Conservation (phyloP, 129 eudicot genomes). For the Sambucus nigra region DNA sequence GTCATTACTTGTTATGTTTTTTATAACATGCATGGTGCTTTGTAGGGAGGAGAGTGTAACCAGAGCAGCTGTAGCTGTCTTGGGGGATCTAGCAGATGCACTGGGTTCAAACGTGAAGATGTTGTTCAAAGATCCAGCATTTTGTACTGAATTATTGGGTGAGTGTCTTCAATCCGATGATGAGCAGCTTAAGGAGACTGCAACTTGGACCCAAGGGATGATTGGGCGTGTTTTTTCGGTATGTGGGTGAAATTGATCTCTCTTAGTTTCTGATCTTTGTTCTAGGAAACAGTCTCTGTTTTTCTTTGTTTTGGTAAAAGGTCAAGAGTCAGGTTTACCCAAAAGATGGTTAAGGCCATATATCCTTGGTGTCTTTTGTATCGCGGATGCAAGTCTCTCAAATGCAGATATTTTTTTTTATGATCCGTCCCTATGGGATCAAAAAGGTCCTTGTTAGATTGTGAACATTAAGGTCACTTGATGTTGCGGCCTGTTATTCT, state of each 20-base stretch:
- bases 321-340: neutral
- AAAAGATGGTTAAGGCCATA: conserved; percentile 9
- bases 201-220: conserved; percentile 84
- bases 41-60: conserved; percentile 76
- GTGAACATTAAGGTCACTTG: no score
- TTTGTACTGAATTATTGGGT: conserved; percentile 41
- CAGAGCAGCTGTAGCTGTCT: conserved; percentile 66
- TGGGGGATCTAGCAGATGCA: conserved; percentile 89
- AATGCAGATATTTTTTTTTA: conserved; percentile 15
- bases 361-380: conserved; percentile 20
- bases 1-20: neutral
- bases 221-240: conserved; percentile 44
- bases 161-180: conserved; percentile 80
- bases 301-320: conserved; percentile 9
- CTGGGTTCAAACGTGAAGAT: conserved; percentile 58
- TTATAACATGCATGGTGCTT: neutral
- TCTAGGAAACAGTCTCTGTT: conserved; percentile 2
- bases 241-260: conserved; percentile 22
- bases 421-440: conserved; percentile 10
- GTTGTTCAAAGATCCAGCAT: conserved; percentile 40
- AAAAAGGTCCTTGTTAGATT: no score
- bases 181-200: conserved; percentile 76
- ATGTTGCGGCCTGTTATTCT: no score
- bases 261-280: no score
- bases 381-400: conserved; percentile 20